Evolutionary conservation across 108 stramenopile species (phyloP).

Genomic region (Nitzschia sp.): DNA sequence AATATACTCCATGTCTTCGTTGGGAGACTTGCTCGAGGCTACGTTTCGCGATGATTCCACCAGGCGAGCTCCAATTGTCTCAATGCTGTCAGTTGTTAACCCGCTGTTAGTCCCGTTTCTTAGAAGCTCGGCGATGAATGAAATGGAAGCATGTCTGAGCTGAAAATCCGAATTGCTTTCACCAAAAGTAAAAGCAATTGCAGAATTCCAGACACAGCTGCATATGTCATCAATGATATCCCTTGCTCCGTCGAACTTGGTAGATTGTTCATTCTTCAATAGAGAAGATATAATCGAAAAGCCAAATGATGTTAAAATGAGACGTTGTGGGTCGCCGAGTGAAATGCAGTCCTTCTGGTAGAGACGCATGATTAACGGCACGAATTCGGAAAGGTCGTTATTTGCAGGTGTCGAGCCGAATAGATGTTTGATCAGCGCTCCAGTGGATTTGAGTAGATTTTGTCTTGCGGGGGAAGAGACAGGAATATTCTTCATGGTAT

Average conservation of each 20-base stretch:
- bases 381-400: neutral
- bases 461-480: neutral
- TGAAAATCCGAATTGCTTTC: neutral
- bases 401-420: neutral
- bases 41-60: neutral
- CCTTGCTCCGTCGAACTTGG: neutral
- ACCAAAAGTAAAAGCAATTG: neutral
- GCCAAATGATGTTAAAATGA: neutral
- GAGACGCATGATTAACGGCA: neutral
- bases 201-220: neutral
- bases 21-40: neutral
- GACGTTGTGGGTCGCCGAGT: neutral
- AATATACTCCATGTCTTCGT: neutral
- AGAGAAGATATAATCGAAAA: neutral
- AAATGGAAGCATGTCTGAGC: neutral
- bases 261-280: neutral
- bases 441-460: neutral
- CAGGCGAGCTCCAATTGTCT: neutral
- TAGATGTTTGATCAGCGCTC: neutral
- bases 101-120: neutral
- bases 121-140: neutral
- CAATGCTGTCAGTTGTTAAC: neutral
- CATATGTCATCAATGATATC: neutral
- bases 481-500: neutral
- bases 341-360: neutral